Percentiles rank a stretch among this genome's conserved stretches.
Conservation (phyloP, 805 yeast genomes). For the Hanseniaspora jakobsenii region DNA sequence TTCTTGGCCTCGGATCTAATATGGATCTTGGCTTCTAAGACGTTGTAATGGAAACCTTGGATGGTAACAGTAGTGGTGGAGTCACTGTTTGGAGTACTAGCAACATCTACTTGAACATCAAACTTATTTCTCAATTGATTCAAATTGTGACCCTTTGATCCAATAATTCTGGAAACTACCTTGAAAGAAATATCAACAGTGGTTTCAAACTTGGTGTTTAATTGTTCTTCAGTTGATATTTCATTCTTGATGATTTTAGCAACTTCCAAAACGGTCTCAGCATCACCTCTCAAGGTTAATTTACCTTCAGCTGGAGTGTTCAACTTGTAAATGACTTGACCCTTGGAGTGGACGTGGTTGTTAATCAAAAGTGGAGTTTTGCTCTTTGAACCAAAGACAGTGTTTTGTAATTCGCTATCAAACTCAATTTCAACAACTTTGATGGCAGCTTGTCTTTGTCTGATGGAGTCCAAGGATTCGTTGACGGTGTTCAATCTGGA, state of each 20-base stretch:
- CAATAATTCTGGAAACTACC: slow-evolving; percentile 70
- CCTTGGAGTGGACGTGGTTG: slow-evolving; percentile 29
- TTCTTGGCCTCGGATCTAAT: slow-evolving; percentile 50
- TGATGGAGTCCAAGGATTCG: slow-evolving; percentile 41
- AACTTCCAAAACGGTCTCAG: slow-evolving; percentile 39
- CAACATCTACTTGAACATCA: slow-evolving; percentile 65
- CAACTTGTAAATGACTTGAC: slow-evolving; percentile 36
- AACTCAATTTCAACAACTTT: slow-evolving; percentile 40
- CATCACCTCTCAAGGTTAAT: slow-evolving; percentile 58
- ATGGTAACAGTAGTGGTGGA: slow-evolving; percentile 41
- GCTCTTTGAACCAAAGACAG: slow-evolving; percentile 20
- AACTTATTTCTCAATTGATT: slow-evolving; percentile 57
- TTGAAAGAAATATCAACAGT: slow-evolving; percentile 50
- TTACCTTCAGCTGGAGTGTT: slow-evolving; percentile 39
- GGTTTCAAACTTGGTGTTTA: slow-evolving; percentile 28
- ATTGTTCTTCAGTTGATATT: slow-evolving; percentile 18
- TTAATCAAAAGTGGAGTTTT: slow-evolving; percentile 22
- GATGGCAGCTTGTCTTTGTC: slow-evolving; percentile 46
- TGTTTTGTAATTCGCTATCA: slow-evolving; percentile 43
- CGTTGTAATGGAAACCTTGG: slow-evolving; percentile 69
- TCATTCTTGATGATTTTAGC: slow-evolving; percentile 30
- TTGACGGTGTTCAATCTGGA: slow-evolving; percentile 45
- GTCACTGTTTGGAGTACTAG: slow-evolving; percentile 29
- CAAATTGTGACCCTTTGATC: slow-evolving; percentile 73
- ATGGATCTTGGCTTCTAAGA: slow-evolving; percentile 53